Percentiles rank a stretch among this genome's conserved stretches.
Evolutionary conservation across 2,329 filamentous ascomycete species (phyloP).

Genomic region (Hymenoscyphus repandus): DNA sequence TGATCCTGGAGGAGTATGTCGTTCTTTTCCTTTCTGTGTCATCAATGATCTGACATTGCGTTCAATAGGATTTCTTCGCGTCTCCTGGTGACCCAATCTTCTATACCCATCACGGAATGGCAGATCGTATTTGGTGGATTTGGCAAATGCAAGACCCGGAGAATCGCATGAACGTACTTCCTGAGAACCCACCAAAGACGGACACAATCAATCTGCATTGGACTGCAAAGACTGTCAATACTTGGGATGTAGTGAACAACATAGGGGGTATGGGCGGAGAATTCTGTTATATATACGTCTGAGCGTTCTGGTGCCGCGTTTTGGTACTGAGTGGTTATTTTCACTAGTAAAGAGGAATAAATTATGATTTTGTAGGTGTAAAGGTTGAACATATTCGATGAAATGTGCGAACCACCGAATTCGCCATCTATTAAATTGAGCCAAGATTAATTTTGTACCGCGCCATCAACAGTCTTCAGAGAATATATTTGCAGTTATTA

Average conservation of each 20-base stretch:
- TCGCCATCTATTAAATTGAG: too few relatives aligned
- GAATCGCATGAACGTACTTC: slow-evolving; percentile 24
- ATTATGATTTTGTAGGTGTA: too few relatives aligned
- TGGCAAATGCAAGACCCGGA: slow-evolving; percentile 41
- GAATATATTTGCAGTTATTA: too few relatives aligned
- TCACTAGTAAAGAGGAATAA: too few relatives aligned
- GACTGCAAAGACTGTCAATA: slow-evolving; percentile 2
- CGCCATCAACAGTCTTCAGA: too few relatives aligned
- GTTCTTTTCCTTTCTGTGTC: not conserved
- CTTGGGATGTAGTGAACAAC: slow-evolving; percentile 10
- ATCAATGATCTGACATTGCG: not conserved
- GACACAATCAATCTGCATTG: slow-evolving; percentile 9
- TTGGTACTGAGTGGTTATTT: too few relatives aligned
- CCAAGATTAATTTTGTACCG: too few relatives aligned
- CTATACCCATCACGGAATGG: slow-evolving; percentile 40
- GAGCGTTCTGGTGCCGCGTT: not conserved
- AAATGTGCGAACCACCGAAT: too few relatives aligned
- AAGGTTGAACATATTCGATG: too few relatives aligned
- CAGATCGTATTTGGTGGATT: slow-evolving; percentile 43
- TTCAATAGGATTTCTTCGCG: slow-evolving; percentile 35
- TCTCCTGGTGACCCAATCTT: slow-evolving; percentile 41
- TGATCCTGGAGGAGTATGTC: slow-evolving; percentile 36
- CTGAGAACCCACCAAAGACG: slow-evolving; percentile 22
- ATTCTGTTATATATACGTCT: slow-evolving; percentile 13
- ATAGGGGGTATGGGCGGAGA: slow-evolving; percentile 7